Evolutionary conservation across 495 filamentous ascomycete species (phyloP).

Genomic region (Penicillium flavigenum): DNA sequence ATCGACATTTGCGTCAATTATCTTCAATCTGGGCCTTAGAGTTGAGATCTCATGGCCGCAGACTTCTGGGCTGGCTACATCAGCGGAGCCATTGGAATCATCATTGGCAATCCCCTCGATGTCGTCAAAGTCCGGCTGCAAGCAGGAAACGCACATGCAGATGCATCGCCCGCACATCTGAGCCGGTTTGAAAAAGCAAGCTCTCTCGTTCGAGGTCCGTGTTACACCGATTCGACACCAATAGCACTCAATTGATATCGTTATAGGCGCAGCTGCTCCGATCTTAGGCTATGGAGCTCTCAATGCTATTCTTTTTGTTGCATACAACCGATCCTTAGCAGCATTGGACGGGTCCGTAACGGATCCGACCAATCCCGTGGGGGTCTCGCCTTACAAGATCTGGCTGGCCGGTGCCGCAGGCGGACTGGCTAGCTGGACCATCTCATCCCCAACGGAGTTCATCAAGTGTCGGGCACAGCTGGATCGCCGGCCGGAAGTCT

Average conservation of each 20-base stretch:
- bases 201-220: slow-evolving; percentile 49
- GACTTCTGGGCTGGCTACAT: slow-evolving; percentile 89
- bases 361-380: slow-evolving; percentile 41
- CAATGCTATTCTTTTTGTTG: slow-evolving; percentile 82
- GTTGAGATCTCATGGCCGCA: slow-evolving; percentile 57
- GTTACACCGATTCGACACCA: slow-evolving; percentile 1
- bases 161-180: slow-evolving; percentile 24
- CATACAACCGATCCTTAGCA: slow-evolving; percentile 74
- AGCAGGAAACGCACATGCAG: slow-evolving; percentile 46
- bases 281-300: slow-evolving; percentile 85
- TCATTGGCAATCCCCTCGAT: slow-evolving; percentile 86
- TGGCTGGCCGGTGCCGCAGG: slow-evolving; percentile 75
- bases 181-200: slow-evolving; percentile 45
- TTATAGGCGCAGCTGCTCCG: slow-evolving; percentile 69
- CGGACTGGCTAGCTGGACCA: slow-evolving; percentile 75
- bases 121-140: slow-evolving; percentile 82
- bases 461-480: slow-evolving; percentile 83
- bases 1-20: slow-evolving; percentile 3
- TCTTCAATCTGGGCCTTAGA: not conserved
- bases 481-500: slow-evolving; percentile 36
- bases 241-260: slow-evolving; percentile 7
- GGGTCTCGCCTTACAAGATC: slow-evolving; percentile 46
- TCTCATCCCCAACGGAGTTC: slow-evolving; percentile 82
- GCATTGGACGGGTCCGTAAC: slow-evolving; percentile 49
- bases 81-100: slow-evolving; percentile 76